Evolutionary conservation across 1,284 basidiomycete species (phyloP).

Genomic region (Sanghuangporus sanghuang): DNA sequence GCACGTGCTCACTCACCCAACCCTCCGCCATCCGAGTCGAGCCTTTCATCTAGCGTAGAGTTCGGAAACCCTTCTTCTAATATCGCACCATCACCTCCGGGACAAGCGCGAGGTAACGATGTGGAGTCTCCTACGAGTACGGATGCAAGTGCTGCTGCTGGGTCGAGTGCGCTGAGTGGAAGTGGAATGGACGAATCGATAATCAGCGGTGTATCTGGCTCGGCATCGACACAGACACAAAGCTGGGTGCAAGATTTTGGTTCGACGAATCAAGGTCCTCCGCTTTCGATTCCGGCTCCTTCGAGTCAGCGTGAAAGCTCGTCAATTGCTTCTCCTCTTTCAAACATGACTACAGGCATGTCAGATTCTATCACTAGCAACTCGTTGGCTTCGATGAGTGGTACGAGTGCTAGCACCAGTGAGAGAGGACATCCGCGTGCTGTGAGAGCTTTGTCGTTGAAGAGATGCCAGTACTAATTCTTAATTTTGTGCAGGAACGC

Average conservation of each 20-base stretch:
- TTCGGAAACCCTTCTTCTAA: conserved; percentile 43
- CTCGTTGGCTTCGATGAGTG: conserved; percentile 1
- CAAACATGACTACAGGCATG: conserved; percentile 23
- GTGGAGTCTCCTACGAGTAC: conserved; percentile 7
- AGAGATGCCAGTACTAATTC: not conserved
- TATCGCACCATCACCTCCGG: conserved; percentile 26
- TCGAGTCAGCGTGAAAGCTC: conserved; percentile 4
- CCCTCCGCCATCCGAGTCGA: conserved; percentile 29
- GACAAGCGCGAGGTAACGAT: not conserved
- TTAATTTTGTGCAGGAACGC: not conserved
- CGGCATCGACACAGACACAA: conserved; percentile 26
- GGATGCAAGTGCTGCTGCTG: conserved; percentile 1
- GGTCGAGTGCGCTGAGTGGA: not conserved
- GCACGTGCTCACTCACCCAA: conserved; percentile 13
- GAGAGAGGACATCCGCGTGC: conserved; percentile 9
- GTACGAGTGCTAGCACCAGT: conserved; percentile 8
- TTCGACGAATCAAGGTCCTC: conserved; percentile 14
- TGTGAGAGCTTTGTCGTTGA: conserved; percentile 8
- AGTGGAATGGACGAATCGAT: conserved; percentile 7
- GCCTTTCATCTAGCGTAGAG: conserved; percentile 42
- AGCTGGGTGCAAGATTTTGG: conserved; percentile 52
- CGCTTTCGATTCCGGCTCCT: conserved; percentile 13
- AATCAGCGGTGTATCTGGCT: conserved; percentile 17
- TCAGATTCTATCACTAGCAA: conserved; percentile 34
- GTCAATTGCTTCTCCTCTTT: conserved; percentile 14